Conservation (phyloP, 352 stramenopile species). For the Phytophthora cactorum region DNA sequence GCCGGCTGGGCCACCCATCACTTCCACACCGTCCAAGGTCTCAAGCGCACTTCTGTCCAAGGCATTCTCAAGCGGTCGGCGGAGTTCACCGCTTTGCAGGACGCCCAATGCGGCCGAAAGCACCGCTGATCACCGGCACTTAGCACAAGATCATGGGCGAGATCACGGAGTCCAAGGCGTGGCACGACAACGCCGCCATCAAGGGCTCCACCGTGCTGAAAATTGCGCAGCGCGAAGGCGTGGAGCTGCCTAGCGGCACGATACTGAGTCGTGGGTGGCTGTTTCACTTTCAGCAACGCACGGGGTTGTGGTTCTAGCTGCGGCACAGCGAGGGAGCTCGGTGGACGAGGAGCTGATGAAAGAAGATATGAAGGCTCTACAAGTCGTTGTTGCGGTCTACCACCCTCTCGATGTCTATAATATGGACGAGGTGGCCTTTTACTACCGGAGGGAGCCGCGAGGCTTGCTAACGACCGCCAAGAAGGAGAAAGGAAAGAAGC, state of each 20-base stretch:
- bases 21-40: too few relatives aligned
- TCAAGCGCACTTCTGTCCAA: too few relatives aligned
- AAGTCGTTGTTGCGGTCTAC: neutral
- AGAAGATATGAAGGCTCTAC: neutral
- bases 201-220: neutral
- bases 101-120: neutral
- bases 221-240: neutral
- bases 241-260: conserved; percentile 8
- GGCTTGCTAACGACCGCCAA: too few relatives aligned
- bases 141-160: neutral
- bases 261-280: conserved; percentile 11
- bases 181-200: conserved; percentile 3
- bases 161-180: neutral
- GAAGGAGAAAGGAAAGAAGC: too few relatives aligned
- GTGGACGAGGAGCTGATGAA: conserved; percentile 4
- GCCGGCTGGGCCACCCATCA: too few relatives aligned
- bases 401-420: conserved; percentile 15
- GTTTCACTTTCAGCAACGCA: neutral
- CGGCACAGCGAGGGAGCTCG: conserved; percentile 9
- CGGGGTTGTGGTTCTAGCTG: neutral
- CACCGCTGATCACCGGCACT: neutral
- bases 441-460: conserved; percentile 14
- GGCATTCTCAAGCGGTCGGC: neutral
- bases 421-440: conserved; percentile 25
- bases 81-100: neutral